Conservation (phyloP, 331 rosid species). For the Phaseolus coccineus region DNA sequence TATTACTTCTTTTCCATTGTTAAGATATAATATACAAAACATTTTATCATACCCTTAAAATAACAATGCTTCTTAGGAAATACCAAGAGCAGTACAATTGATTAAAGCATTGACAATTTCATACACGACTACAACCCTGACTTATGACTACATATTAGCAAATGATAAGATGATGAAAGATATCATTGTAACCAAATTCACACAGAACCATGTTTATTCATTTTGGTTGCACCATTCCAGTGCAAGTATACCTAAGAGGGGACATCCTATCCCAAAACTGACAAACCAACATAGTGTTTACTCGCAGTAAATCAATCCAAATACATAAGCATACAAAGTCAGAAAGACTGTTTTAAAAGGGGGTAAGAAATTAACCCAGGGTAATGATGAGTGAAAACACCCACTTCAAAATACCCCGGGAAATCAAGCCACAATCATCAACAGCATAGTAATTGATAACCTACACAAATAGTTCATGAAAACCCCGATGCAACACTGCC, state of each 20-base stretch:
- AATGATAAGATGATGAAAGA: constrained; percentile 20
- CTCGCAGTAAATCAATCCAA: constrained; percentile 33
- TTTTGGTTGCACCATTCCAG: background rate
- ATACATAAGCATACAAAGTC: background rate
- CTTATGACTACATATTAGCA: constrained; percentile 6
- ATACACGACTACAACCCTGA: background rate
- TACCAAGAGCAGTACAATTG: background rate
- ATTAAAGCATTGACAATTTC: constrained; percentile 8
- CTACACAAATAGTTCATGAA: constrained; percentile 29
- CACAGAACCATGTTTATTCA: background rate
- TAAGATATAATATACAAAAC: background rate
- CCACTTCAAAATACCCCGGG: constrained; percentile 8
- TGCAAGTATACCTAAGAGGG: background rate
- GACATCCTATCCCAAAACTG: background rate
- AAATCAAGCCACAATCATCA: constrained; percentile 20
- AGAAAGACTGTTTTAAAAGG: constrained; percentile 25
- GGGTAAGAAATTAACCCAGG: constrained; percentile 24
- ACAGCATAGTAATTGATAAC: constrained; percentile 6
- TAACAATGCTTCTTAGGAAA: background rate
- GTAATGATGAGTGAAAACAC: constrained; percentile 8
- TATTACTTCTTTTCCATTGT: constrained; percentile 8
- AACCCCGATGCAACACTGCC: constrained; percentile 36
- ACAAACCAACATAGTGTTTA: constrained; percentile 15
- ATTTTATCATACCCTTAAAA: background rate
- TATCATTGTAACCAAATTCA: constrained; percentile 11